Conservation (phyloP, 495 filamentous ascomycete genomes). For the Penicillium cataractarum region DNA sequence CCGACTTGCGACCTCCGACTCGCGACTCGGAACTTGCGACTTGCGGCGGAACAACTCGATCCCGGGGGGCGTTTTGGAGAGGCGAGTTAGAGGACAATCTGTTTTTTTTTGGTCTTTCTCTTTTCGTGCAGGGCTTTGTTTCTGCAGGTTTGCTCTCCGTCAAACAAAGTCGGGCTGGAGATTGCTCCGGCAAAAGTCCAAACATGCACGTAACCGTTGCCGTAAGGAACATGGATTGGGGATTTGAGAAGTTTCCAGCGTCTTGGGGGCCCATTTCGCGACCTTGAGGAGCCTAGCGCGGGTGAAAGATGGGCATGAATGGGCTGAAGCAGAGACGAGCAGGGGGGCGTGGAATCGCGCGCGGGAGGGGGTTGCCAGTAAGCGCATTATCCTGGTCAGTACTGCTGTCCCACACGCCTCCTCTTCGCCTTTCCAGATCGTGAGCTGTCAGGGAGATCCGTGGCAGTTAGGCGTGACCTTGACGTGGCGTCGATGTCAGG, state of each 20-base stretch:
- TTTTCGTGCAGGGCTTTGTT: slow-evolving; percentile 26
- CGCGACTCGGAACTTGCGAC: slow-evolving; percentile 17
- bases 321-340: slow-evolving; percentile 6
- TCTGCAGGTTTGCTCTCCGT: slow-evolving; percentile 37
- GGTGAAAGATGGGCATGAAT: slow-evolving; percentile 19
- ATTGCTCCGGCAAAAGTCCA: slow-evolving; percentile 31
- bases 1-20: slow-evolving; percentile 21
- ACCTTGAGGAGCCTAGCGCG: not conserved
- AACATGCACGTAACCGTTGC: slow-evolving; percentile 35
- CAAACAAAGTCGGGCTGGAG: slow-evolving; percentile 34
- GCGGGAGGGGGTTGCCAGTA: slow-evolving; percentile 1
- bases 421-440: slow-evolving; percentile 17
- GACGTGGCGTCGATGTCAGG: slow-evolving; percentile 29
- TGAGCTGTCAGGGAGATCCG: slow-evolving; percentile 24
- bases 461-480: slow-evolving; percentile 24
- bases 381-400: slow-evolving; percentile 14
- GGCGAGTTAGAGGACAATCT: slow-evolving; percentile 8
- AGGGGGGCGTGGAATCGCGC: not conserved
- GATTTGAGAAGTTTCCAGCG: slow-evolving; percentile 7
- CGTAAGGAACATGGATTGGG: slow-evolving; percentile 35
- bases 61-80: slow-evolving; percentile 12
- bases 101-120: too few species aligned
- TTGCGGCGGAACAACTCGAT: slow-evolving; percentile 21
- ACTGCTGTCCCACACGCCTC: slow-evolving; percentile 19
- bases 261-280: slow-evolving; percentile 6